Evolutionary conservation across 2,329 filamentous ascomycete species (phyloP), one percentile per base, ranked within the genome.

Genomic region (Colletotrichum aenigma): DNA sequence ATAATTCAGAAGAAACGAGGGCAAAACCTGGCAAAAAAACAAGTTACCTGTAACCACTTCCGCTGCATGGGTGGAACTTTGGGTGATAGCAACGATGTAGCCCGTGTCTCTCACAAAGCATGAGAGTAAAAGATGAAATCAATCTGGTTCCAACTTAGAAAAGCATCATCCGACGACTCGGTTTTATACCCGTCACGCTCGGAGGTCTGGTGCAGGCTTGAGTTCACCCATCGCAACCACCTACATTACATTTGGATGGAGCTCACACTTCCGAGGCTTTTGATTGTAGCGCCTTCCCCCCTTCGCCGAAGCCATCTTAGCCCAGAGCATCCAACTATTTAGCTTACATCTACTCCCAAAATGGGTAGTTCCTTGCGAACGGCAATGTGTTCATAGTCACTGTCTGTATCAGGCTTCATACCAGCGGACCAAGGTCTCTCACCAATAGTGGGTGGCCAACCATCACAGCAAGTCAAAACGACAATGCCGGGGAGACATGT

Each of bases 381-480:
- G 4, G 2, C 36, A 38, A 38, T 38, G 16, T 0, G 36, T 7
- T 38, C 0, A 5, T 18, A 0, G 0, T 38, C 2, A 0, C 16
- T 0, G 18, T 12, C 1, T 18, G 38, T 12, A 0, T 18, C n/a
- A 48, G 21, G n/a, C 6, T 48, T 12, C 6, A 7, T 3, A 48
- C 4, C 10, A 21, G n/a, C 6, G 1, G n/a, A 48, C 0, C 6
- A 13, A 48, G 43, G 3, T 21, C 10, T 13, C 6, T 7, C n/a
- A 7, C 43, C n/a, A 21, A 48, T 0, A 0, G 7, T 7, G 4
- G 43, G 2, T 52, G 1, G 43, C n/a, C 0, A n/a, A 12, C 3
- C 0, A 48, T 12, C 18, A 12, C 4, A 7, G 9, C 9, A 48
- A 21, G 9, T 48, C 5, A 0, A 4, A 7, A 48, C 7, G 7